Conservation (phyloP, 139 green algal genomes). For the Chloropicon primus region DNA sequence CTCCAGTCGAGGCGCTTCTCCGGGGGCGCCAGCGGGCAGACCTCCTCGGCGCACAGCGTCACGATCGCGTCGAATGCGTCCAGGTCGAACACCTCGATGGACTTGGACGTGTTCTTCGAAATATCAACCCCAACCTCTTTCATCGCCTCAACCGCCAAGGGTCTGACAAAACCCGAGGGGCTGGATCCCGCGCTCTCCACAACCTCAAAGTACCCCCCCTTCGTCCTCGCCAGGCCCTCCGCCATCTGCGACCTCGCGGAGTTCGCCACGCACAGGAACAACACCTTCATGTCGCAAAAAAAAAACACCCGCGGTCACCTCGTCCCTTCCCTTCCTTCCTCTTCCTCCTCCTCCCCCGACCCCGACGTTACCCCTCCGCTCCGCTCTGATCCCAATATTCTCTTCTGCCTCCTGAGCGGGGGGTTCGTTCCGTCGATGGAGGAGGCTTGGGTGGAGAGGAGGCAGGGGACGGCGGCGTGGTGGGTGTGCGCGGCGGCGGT, state of each 20-base stretch:
- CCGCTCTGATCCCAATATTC: too few species aligned
- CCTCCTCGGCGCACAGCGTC: background rate
- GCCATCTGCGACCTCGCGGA: background rate
- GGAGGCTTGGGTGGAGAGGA: background rate
- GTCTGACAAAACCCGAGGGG: background rate
- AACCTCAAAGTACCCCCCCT: background rate
- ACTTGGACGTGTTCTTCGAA: background rate
- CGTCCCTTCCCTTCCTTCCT: background rate
- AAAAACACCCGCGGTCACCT: too few species aligned
- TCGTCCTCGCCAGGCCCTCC: background rate
- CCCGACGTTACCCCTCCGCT: too few species aligned
- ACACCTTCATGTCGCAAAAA: background rate
- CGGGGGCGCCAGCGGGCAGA: background rate
- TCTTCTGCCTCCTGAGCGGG: too few species aligned
- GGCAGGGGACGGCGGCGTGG: background rate
- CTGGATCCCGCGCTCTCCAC: background rate
- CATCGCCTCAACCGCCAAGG: background rate
- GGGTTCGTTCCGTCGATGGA: background rate
- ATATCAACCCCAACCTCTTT: background rate
- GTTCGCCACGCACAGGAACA: background rate
- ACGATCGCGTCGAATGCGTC: background rate
- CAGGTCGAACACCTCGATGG: background rate
- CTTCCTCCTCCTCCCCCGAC: background rate
- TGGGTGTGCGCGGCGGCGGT: slow-evolving; percentile 19
- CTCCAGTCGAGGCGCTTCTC: background rate